Evolutionary conservation across 768 basidiomycete genomes (phyloP).

Genomic region (Mycena galopus): DNA sequence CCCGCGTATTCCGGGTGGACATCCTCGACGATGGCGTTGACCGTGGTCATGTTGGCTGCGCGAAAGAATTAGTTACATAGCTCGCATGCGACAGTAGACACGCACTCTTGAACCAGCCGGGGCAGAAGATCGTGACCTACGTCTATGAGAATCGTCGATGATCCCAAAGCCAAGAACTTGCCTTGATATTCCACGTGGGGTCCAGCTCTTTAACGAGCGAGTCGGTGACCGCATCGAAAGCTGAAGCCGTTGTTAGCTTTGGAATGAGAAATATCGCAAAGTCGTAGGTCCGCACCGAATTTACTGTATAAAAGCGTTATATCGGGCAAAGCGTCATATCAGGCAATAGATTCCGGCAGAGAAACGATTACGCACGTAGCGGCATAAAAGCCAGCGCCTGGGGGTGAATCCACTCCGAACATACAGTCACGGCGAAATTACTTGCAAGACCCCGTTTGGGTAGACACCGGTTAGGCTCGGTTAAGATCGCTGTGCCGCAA

Average conservation of each 20-base stretch:
- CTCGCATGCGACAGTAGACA: background rate
- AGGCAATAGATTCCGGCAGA: slow-evolving; percentile 21
- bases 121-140: slow-evolving; percentile 32
- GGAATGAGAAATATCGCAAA: background rate
- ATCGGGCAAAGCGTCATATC: no score
- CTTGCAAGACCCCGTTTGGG: no score
- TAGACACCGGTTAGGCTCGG: no score
- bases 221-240: slow-evolving; percentile 55
- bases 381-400: slow-evolving; percentile 46
- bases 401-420: slow-evolving; percentile 43
- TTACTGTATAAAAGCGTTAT: slow-evolving; percentile 14
- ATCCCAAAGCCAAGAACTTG: slow-evolving; percentile 29
- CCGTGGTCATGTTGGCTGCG: slow-evolving; percentile 35
- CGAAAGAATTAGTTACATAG: background rate
- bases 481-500: no score
- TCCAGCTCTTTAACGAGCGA: slow-evolving; percentile 55
- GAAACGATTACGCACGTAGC: slow-evolving; percentile 33
- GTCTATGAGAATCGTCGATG: background rate
- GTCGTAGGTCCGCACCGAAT: slow-evolving; percentile 27
- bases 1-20: slow-evolving; percentile 31
- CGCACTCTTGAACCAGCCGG: slow-evolving; percentile 38
- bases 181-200: slow-evolving; percentile 63
- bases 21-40: slow-evolving; percentile 33
- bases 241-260: slow-evolving; percentile 33
- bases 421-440: no score